Evolutionary conservation across 208 protist genomes (phyloP).

Genomic region (Phytomonas sp.): DNA sequence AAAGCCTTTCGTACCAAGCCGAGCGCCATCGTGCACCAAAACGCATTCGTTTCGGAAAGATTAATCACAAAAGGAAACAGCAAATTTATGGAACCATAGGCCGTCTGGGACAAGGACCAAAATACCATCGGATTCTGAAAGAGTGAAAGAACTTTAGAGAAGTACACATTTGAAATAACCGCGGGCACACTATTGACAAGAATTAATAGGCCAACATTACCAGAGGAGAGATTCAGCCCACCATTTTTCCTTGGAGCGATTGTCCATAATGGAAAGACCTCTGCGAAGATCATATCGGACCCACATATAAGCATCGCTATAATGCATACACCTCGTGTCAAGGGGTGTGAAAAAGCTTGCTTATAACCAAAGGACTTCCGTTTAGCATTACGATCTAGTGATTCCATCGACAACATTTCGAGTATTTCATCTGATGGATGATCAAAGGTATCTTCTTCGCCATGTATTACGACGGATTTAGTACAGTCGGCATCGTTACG

Average conservation of each 20-base stretch:
- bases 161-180: constrained; percentile 45
- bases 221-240: constrained; percentile 25
- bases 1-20: constrained; percentile 44
- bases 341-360: constrained; percentile 30
- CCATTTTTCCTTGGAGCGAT: constrained; percentile 20
- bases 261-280: constrained; percentile 57
- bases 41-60: constrained; percentile 13
- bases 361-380: constrained; percentile 45
- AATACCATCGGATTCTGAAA: constrained; percentile 26
- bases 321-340: constrained; percentile 41
- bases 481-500: not conserved
- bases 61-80: constrained; percentile 27
- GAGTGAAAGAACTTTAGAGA: constrained; percentile 18
- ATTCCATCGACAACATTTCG: not conserved
- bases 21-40: constrained; percentile 30
- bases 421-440: not conserved
- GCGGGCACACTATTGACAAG: constrained; percentile 36
- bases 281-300: constrained; percentile 50
- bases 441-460: not conserved
- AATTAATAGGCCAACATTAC: constrained; percentile 31
- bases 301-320: constrained; percentile 58
- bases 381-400: not conserved
- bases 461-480: not conserved
- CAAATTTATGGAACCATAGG: constrained; percentile 13
- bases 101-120: constrained; percentile 29